A percentile compares a stretch with the other conserved stretches of the same genome.
Conservation (phyloP, 2,329 filamentous ascomycete genomes). For the Plectosphaerella plurivora region DNA sequence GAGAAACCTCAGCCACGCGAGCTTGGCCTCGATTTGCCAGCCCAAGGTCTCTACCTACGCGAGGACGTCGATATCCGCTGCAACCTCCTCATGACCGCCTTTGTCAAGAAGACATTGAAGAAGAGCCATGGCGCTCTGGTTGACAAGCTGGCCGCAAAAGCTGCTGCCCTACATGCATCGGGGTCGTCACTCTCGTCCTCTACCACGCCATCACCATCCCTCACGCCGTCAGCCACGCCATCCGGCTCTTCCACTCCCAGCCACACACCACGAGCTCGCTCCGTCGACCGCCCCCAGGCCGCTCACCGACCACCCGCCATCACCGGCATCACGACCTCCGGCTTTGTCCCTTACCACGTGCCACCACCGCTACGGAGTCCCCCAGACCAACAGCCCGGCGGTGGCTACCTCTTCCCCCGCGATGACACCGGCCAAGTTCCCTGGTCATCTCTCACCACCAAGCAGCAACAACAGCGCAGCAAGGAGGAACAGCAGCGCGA, state of each 20-base stretch:
- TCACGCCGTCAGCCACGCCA: neutral
- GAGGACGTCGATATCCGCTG: slow-evolving; percentile 83
- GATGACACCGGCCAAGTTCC: slow-evolving; percentile 1
- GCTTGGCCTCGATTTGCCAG: slow-evolving; percentile 60
- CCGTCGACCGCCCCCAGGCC: neutral
- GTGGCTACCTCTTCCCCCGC: neutral
- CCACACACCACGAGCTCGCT: slow-evolving; percentile 1
- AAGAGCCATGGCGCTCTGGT: slow-evolving; percentile 70
- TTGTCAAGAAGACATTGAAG: slow-evolving; percentile 79
- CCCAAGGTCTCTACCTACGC: slow-evolving; percentile 70
- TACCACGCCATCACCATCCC: neutral
- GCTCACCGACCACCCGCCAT: neutral
- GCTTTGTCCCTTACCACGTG: neutral
- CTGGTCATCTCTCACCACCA: slow-evolving; percentile 3
- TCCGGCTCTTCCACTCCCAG: slow-evolving; percentile 1
- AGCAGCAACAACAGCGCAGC: neutral
- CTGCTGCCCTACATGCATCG: neutral
- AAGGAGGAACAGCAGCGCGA: neutral
- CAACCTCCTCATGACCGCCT: slow-evolving; percentile 69
- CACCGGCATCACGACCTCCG: slow-evolving; percentile 1
- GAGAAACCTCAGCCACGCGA: slow-evolving; percentile 64
- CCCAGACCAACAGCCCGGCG: slow-evolving; percentile 3
- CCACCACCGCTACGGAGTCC: neutral
- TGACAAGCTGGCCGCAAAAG: slow-evolving; percentile 49
- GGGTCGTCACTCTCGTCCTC: neutral